phyloP scores from a whole-genome alignment of 306 rosid genomes.

The Ammopiptanthus mongolicus region DNA sequence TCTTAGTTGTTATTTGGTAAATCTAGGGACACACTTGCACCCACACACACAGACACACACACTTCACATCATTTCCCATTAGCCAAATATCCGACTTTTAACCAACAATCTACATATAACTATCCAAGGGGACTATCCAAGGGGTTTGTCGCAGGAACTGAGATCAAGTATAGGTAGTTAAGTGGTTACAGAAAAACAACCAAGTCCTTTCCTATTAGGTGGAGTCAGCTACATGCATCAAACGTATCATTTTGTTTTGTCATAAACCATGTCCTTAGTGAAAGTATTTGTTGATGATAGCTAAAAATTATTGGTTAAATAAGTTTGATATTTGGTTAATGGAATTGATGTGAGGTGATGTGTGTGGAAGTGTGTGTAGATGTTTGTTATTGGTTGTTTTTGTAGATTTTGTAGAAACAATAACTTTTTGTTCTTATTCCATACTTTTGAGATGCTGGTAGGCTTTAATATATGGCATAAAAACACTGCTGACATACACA shows the following conservation, averaged over 20 bases:
- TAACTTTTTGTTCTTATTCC: no score
- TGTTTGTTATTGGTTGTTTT: no score
- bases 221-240: no score
- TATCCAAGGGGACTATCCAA: neutral
- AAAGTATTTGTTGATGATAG: no score
- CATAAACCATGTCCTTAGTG: no score
- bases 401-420: no score
- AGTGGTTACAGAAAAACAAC: neutral
- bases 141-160: neutral
- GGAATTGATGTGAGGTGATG: neutral
- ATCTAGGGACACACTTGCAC: neutral
- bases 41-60: no score
- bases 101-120: neutral
- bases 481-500: neutral
- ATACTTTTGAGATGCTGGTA: neutral
- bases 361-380: neutral
- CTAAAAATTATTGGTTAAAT: no score
- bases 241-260: no score
- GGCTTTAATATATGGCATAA: neutral
- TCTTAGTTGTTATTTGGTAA: neutral
- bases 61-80: neutral
- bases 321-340: neutral
- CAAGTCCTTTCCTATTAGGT: no score
- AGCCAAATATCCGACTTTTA: neutral
- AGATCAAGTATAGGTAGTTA: neutral